Conservation (phyloP, 2,329 filamentous ascomycete species). For the Graphiopsis chlorocephala region DNA sequence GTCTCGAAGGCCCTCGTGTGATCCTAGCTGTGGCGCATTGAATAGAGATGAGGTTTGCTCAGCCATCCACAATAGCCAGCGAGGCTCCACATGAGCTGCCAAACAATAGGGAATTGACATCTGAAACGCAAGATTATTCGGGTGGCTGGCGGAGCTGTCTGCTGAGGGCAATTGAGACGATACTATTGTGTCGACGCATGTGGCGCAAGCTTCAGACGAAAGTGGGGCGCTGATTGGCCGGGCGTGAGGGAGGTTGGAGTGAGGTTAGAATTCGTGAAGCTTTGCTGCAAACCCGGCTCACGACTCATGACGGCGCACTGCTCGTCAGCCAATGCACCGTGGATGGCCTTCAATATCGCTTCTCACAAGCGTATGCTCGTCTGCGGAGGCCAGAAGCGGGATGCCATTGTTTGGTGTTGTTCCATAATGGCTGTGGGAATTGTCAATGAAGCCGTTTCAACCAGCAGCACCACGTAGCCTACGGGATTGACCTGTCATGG, state of each 20-base stretch:
- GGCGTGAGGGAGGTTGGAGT: neutral
- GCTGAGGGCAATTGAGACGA: neutral
- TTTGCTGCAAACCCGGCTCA: neutral
- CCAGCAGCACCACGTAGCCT: neutral
- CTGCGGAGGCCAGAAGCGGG: neutral
- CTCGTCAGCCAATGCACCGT: neutral
- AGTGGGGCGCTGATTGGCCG: neutral
- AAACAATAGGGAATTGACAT: slow-evolving; percentile 9
- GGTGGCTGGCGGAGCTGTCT: neutral
- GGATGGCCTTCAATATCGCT: neutral
- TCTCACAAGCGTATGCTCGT: neutral
- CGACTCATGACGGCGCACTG: neutral
- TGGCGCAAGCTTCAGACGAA: neutral
- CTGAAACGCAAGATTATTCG: neutral
- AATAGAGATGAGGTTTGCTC: slow-evolving; percentile 8
- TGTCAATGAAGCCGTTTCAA: neutral
- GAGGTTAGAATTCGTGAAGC: slow-evolving; percentile 1
- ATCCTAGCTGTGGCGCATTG: neutral
- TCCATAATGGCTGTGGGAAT: neutral
- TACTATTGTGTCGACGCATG: neutral
- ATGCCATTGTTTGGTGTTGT: neutral
- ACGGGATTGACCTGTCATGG: neutral
- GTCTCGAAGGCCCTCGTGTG: neutral
- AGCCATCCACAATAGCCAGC: slow-evolving; percentile 5
- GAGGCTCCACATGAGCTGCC: neutral